These are phyloP conservation scores for Akebia trifoliata DNA, from an alignment of 164 flowering plant species.

Conservation along the genomic window DNA sequence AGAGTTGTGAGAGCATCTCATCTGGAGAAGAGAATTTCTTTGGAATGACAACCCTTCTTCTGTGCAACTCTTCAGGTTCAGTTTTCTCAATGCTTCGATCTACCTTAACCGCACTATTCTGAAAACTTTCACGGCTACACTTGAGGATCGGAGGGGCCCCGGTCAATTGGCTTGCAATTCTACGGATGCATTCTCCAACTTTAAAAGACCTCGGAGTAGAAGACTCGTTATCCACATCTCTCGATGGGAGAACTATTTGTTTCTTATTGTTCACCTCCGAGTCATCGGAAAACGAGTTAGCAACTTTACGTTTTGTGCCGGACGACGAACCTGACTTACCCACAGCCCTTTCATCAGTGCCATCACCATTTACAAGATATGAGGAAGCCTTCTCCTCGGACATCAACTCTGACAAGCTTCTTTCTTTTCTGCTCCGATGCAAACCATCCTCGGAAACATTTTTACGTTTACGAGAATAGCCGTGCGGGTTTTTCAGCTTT, in stretches of 20 bases:
- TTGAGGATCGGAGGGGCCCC: slow-evolving; percentile 42
- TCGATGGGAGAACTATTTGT: slow-evolving; percentile 11
- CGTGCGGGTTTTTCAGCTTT: slow-evolving; percentile 9
- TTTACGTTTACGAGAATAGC: slow-evolving; percentile 20
- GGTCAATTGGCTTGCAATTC: slow-evolving; percentile 64
- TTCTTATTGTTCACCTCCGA: slow-evolving; percentile 13
- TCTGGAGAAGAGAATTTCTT: slow-evolving; percentile 27
- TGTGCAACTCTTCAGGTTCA: slow-evolving; percentile 14
- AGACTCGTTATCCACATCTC: slow-evolving; percentile 14
- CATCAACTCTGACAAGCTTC: slow-evolving; percentile 27
- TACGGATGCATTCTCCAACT: slow-evolving; percentile 69
- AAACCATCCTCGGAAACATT: slow-evolving; percentile 11
- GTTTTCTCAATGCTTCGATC: slow-evolving; percentile 9
- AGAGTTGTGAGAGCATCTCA: slow-evolving; percentile 44
- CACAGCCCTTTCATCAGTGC: slow-evolving; percentile 9
- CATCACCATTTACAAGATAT: slow-evolving; percentile 10
- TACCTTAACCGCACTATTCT: slow-evolving; percentile 16
- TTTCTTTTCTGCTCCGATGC: slow-evolving; percentile 21
- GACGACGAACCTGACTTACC: slow-evolving; percentile 20
- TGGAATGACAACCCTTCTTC: slow-evolving; percentile 13
- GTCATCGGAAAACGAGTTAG: slow-evolving; percentile 18
- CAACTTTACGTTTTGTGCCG: slow-evolving; percentile 28
- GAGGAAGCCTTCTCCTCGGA: slow-evolving; percentile 9
- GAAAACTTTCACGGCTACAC: slow-evolving; percentile 15
- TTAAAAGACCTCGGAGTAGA: slow-evolving; percentile 34